Evolutionary conservation across 192 early-diverging fungal genomes (phyloP), one percentile per base, ranked within the genome.

Genomic region (Podila epicladia): DNA sequence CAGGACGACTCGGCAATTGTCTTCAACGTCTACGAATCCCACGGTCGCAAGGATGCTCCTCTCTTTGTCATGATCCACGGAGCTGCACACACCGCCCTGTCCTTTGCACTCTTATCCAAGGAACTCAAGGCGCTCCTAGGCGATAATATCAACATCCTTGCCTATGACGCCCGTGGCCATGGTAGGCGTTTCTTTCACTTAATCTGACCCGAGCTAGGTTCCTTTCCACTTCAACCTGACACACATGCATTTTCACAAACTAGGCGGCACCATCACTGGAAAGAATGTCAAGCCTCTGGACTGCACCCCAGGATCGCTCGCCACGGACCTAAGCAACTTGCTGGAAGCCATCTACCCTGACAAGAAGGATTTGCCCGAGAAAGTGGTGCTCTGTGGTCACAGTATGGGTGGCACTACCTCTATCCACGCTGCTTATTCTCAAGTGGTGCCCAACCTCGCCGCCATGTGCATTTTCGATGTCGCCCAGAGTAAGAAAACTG

Each of bases 401-500:
- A 85, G 90, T 65, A 88, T 91, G 88, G 90, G 90, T 20, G 90
- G 90, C 4, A 86, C 89, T 0, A 79, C 89, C 20, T 85, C 84
- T 1, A 82, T 80, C 0, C 82, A 89, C 31, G 83, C 70, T 9
- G 90, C 85, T 1, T 69, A 63, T 28, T 64, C 80, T 9, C 65
- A 68, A 15, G 26, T 80, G 53, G 38, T 90, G 0, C 50, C 59
- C 7, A 71, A 64, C 7, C 64, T 90, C 0, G 19, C 74, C 2
- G 88, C 87, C 3, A 41, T 91, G n/a, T 82, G 83, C 11, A 85
- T 90, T 5, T 82, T 91, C 11, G 90, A 91, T 59, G 86, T 90
- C 35, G 85, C 84, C 61, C 87, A 90, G 71, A 75, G 90, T 74
- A 75, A 45, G 35, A 51, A 9, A 19, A 29, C 0, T 4, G 59